Evolutionary conservation across 305 asterid genomes (phyloP), one percentile per base, ranked within the genome.

Genomic region (Fraxinus floribunda): DNA sequence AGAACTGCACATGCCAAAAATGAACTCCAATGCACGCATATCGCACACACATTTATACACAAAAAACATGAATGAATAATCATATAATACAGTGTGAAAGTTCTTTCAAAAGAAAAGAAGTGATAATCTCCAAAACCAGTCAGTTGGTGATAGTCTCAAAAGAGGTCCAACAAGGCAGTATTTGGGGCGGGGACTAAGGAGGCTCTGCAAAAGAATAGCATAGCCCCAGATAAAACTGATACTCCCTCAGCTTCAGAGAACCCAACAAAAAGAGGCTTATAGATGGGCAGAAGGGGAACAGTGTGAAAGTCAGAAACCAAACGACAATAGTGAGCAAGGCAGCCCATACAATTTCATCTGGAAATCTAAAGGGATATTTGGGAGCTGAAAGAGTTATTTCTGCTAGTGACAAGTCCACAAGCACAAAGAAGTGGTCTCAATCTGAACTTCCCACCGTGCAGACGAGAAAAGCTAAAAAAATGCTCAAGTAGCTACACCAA

Each of bases 381-480:
- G 84, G 82, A 22, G 75, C 80, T 66, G 78, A 44, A 22, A 49
- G 80, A 77, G 49, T 38, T 71, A 62, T 38, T 38, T 38, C 44
- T 38, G 11, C 66, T 76, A 82, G 77, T 77, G 34, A 39, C 57
- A 62, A 41, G 68, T 52, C 78, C 15, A 78, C 34, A 18, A 68
- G 70, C 78, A 77, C 62, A 5, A 79, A 5, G 83, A 87, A 88
- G 22, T 74, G 64, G 3, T 77, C 84, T 8, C 77, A 26, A 26
- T 26, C 30, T 29, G 80, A 77, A 62, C 79, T 77, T 70, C 91
- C 88, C 39, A 82, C 2, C 60, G 55, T 87, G 90, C 83, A 89
- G 82, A 64, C 76, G 44, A 8, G 6, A 7, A 38, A 38, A 1
- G 10, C 44, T 1, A 7, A 38, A 7, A 38, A 36, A 7, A 38